A percentile compares a stretch with the other conserved stretches of the same genome.
phyloP scores from a whole-genome alignment of 164 flowering plant genomes.

The Liriodendron chinense region DNA sequence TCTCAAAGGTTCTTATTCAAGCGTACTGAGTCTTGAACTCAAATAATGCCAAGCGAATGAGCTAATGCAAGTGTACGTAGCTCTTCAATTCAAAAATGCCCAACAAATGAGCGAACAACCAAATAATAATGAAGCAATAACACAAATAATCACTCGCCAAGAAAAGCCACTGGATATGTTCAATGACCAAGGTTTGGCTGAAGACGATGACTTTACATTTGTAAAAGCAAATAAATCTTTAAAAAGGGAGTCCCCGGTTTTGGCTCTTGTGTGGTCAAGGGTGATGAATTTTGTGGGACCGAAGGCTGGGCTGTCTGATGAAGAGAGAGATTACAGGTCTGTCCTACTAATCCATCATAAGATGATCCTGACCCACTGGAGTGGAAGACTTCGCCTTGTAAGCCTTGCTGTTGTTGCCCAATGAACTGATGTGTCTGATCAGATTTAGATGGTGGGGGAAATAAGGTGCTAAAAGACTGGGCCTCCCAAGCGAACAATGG shows the following conservation, averaged over 20 bases:
- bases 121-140: slow-evolving; percentile 1
- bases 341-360: slow-evolving; percentile 59
- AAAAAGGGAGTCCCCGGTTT: slow-evolving; percentile 82
- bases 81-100: too few relatives aligned
- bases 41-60: too few relatives aligned
- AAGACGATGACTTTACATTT: slow-evolving; percentile 64
- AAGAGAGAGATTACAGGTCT: slow-evolving; percentile 66
- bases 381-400: slow-evolving; percentile 20
- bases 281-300: slow-evolving; percentile 26
- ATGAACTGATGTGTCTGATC: slow-evolving; percentile 82
- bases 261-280: slow-evolving; percentile 41
- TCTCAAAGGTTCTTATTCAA: too few relatives aligned
- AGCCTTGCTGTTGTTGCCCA: slow-evolving; percentile 41
- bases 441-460: slow-evolving; percentile 81
- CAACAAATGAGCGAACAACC: too few relatives aligned
- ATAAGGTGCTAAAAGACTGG: slow-evolving; percentile 37
- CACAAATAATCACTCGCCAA: neutral
- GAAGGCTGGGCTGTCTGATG: neutral
- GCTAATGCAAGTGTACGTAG: too few relatives aligned
- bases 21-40: too few relatives aligned
- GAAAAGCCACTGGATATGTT: slow-evolving; percentile 31
- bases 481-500: slow-evolving; percentile 60
- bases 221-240: slow-evolving; percentile 82
- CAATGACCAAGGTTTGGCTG: slow-evolving; percentile 48
- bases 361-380: slow-evolving; percentile 54